phyloP scores from a whole-genome alignment of 139 green algal genomes.

The Diplosphaera chodatii region DNA sequence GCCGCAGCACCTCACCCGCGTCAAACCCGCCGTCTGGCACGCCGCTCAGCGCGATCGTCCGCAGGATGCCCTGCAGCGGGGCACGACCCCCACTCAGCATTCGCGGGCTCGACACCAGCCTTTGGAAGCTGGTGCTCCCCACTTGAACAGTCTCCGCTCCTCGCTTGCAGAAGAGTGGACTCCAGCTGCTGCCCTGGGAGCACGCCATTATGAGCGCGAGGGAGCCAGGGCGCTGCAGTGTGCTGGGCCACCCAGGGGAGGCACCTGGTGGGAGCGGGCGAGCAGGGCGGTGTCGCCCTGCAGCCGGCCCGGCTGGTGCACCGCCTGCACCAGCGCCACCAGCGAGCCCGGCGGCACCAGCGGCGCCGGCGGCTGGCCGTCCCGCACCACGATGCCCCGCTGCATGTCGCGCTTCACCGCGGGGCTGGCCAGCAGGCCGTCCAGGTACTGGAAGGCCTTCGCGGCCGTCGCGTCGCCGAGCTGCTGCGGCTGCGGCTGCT shows the following conservation, averaged over 20 bases:
- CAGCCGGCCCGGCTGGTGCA: neutral
- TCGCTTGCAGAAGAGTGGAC: too few relatives aligned
- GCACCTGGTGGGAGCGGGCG: neutral
- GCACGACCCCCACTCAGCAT: too few relatives aligned
- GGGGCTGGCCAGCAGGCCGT: conserved; percentile 5
- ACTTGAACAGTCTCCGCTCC: too few relatives aligned
- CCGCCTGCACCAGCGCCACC: conserved; percentile 1
- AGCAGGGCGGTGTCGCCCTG: neutral
- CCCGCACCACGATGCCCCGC: neutral
- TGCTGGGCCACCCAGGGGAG: too few relatives aligned
- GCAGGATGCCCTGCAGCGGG: neutral
- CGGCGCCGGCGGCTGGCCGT: neutral
- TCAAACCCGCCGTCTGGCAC: neutral
- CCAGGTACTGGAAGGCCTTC: conserved; percentile 10
- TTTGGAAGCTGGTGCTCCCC: too few relatives aligned
- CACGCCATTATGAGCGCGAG: too few relatives aligned
- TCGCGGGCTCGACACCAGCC: too few relatives aligned
- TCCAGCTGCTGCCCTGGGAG: too few relatives aligned
- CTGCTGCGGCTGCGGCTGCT: conserved; percentile 2
- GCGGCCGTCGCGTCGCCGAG: conserved; percentile 7
- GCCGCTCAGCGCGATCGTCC: conserved; percentile 7
- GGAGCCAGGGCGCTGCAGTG: too few relatives aligned
- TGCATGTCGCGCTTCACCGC: conserved; percentile 1
- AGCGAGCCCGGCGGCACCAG: conserved; percentile 10
- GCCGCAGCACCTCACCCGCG: neutral